Evolutionary conservation across 345 rosid genomes (phyloP).

Genomic region (Populus tremula): DNA sequence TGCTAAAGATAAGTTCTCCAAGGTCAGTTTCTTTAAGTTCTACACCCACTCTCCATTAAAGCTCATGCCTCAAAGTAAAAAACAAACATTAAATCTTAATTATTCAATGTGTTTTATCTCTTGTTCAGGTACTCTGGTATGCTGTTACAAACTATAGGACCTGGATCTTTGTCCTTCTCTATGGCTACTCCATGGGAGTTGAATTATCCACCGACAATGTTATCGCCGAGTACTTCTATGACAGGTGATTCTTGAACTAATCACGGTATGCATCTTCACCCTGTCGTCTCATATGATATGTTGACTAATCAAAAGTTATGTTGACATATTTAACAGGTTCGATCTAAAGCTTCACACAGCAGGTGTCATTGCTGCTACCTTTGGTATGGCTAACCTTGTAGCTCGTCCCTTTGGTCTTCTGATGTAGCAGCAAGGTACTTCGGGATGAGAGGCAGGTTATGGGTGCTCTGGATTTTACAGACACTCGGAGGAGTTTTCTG

Average conservation of each 20-base stretch:
- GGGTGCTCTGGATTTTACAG: constrained; percentile 73
- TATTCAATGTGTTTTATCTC: no score
- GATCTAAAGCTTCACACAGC: constrained; percentile 69
- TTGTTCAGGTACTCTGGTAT: constrained; percentile 68
- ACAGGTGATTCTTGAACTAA: constrained; percentile 37
- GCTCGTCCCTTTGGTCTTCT: constrained; percentile 85
- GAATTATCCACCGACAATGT: constrained; percentile 80
- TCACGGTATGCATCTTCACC: neutral
- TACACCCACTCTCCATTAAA: no score
- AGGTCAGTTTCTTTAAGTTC: constrained; percentile 37
- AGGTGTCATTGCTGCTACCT: constrained; percentile 69
- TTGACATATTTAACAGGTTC: constrained; percentile 37
- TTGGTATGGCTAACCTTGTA: constrained; percentile 75
- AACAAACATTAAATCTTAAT: neutral
- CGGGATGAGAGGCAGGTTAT: constrained; percentile 82
- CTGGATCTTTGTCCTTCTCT: constrained; percentile 81
- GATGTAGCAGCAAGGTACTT: constrained; percentile 52
- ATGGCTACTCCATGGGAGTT: constrained; percentile 88
- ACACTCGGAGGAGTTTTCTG: constrained; percentile 72
- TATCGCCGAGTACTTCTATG: constrained; percentile 75
- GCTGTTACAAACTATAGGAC: constrained; percentile 84
- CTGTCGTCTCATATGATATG: neutral
- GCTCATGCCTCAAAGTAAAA: no score
- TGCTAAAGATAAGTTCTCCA: constrained; percentile 69
- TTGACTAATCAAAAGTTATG: neutral